Evolutionary conservation across 805 yeast genomes (phyloP).

Genomic region (Candida tallmaniae): DNA sequence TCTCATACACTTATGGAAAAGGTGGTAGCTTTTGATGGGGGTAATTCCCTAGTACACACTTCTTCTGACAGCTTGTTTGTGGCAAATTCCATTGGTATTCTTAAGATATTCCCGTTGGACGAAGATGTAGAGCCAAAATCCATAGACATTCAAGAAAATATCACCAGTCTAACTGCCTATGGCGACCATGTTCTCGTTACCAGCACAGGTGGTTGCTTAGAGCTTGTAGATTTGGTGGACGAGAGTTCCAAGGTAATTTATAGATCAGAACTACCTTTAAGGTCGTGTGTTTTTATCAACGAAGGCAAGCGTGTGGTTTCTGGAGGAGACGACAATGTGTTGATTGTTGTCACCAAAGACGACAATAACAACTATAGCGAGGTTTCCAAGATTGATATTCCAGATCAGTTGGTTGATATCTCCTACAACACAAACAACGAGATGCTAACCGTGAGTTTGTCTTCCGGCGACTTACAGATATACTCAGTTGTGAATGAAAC

Average conservation of each 20-base stretch:
- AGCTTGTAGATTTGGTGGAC: conserved; percentile 29
- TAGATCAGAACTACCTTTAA: conserved; percentile 42
- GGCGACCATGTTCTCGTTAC: conserved; percentile 26
- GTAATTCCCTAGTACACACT: conserved; percentile 31
- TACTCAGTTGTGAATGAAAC: conserved; percentile 52
- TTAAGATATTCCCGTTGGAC: conserved; percentile 45
- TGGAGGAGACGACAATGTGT: conserved; percentile 65
- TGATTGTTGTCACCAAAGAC: conserved; percentile 28
- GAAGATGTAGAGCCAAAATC: conserved; percentile 59
- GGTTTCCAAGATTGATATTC: conserved; percentile 29
- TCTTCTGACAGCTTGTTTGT: conserved; percentile 34
- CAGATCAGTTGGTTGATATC: conserved; percentile 54
- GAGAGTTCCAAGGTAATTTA: conserved; percentile 30
- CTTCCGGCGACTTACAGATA: conserved; percentile 56
- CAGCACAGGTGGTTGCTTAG: conserved; percentile 41
- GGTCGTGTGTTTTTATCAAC: conserved; percentile 56
- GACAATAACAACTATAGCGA: conserved; percentile 25
- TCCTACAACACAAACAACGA: conserved; percentile 57
- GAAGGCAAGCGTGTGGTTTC: conserved; percentile 53
- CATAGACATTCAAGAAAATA: conserved; percentile 44
- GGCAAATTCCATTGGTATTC: conserved; percentile 51
- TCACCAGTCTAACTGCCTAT: conserved; percentile 35
- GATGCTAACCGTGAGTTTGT: conserved; percentile 50
- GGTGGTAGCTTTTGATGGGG: conserved; percentile 39
- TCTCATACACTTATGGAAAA: conserved; percentile 6